Base-by-base conservation (phyloP, 805 yeast species). In the Tetrapisispora pingtungensis region DNA sequence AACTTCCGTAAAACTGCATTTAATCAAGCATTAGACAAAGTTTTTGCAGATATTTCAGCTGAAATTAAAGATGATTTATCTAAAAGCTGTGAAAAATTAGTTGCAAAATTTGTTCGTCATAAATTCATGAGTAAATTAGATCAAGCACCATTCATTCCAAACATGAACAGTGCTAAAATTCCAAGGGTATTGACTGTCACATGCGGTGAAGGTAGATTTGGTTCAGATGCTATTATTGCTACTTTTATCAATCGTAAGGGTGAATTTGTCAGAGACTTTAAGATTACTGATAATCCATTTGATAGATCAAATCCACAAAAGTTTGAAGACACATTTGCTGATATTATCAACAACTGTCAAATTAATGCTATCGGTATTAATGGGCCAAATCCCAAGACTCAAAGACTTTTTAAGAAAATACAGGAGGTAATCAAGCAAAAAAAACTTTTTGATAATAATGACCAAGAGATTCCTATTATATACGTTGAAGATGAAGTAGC, bases 401-500 rank as follows among this genome's bases (percentile, higher is more conserved):
- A 82, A 48, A 72, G 73, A 34, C 71, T 90, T 32, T 75, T 69
- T 56, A 77, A 76, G 45, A 72, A 72, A 24, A 60, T 84, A 15
- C 70, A 67, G 38, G 75, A 73, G 30, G 73, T 84, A 33, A 72
- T 87, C 12, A 74, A 73, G 39, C 68, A 66, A 35, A 74, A 83
- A 50, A 72, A 73, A 42, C 65, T 84, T 4, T 79, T 73, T 30
- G 75, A 70, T 42, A 70, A 69, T 33, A 80, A 77, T 33, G 68
- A 71, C 31, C 82, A 84, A 10, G 70, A 76, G 10, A 57, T 84
- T 33, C 81, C 78, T 33, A 76, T 87, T 4, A 67, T 88, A 14
- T 90, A 87, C 79, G 95, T 84, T 36, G 84, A 82, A 53, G 96
- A 90, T 61, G 97, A 93, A 62, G 86, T 94, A 27, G 97, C 97